Conservation (phyloP, 805 yeast species). For the Candida ficus region DNA sequence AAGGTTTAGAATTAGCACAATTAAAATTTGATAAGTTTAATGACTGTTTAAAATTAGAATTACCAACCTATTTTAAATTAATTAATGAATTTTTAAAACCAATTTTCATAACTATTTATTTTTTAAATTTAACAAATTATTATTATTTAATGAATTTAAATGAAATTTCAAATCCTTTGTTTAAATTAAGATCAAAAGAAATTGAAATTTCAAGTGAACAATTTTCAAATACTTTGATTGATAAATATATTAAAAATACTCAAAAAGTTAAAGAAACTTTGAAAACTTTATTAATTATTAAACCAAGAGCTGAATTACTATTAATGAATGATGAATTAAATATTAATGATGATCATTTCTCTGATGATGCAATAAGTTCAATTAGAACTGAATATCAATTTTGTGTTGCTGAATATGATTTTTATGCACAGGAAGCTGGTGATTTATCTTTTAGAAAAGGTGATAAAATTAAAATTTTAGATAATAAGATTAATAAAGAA, state of each 20-base stretch:
- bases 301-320: conserved; percentile 6
- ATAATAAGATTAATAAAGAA: conserved; percentile 12
- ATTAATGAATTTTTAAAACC: conserved; percentile 29
- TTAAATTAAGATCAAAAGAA: conserved; percentile 12
- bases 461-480: conserved; percentile 37
- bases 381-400: conserved; percentile 12
- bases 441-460: conserved; percentile 42
- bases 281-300: conserved; percentile 6
- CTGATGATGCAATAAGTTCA: conserved; percentile 9
- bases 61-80: conserved; percentile 39
- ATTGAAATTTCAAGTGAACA: background rate
- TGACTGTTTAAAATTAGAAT: conserved; percentile 36
- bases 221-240: conserved; percentile 8
- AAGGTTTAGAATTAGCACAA: conserved; percentile 26
- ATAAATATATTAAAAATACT: conserved; percentile 5
- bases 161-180: conserved; percentile 8
- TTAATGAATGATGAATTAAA: background rate
- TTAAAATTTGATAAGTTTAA: conserved; percentile 36
- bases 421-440: conserved; percentile 29
- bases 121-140: conserved; percentile 30
- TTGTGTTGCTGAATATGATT: conserved; percentile 39
- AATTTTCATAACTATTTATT: conserved; percentile 29
- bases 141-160: conserved; percentile 28
- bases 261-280: conserved; percentile 1
- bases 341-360: background rate